Base-by-base conservation (phyloP, 202 grass and related monocot species). In the Panicum hallii region DNA sequence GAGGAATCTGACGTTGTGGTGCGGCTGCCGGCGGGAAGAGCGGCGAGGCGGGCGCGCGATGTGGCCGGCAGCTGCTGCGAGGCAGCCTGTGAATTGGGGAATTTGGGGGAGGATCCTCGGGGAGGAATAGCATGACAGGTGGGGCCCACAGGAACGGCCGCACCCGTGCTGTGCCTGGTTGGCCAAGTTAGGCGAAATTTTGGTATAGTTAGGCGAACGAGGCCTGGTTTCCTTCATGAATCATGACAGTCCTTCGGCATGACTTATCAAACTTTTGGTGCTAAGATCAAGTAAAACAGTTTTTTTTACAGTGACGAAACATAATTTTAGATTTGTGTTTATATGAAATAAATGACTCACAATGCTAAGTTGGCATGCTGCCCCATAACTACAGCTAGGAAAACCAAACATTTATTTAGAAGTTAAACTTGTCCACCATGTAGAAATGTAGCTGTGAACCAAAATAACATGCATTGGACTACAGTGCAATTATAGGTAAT, bases 1-100 rank as follows among this genome's bases (percentile, higher is more conserved):
- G 43, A 72, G 62, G 11, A 23, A 4, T 20, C 23, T 15, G 36
- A 17, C 43, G 13, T 36, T 5, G 12, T n/a, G 36, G 55, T 3
- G 80, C 47, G 57, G 70, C 81, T 50, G 81, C 86, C 81, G 74
- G 72, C 40, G 26, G 53, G 41, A 61, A 82, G 26, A 23, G 69
- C 22, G 60, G 73, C 49, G 66, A 82, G 47, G 66, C 41, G 57
- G 63, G 63, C 70, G 60, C 76, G 66, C 32, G 71, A 49, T 48
- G 71, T 52, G 81, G 69, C 70, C 79, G 41, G 80, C 75, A 63
- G 26, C 60, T 49, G 20, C 53, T 14, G 75, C 36, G 72, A 44
- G 20, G 75, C 34, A 61, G 68, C 26, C 67, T 72, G 79, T 22
- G 78, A 42, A 32, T 68, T 72, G 56, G 83, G 78, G 68, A 68